A percentile compares a stretch with the other conserved stretches of the same genome.
Evolutionary conservation across 805 yeast genomes (phyloP).

Genomic region (Metschnikowia colocasiae): DNA sequence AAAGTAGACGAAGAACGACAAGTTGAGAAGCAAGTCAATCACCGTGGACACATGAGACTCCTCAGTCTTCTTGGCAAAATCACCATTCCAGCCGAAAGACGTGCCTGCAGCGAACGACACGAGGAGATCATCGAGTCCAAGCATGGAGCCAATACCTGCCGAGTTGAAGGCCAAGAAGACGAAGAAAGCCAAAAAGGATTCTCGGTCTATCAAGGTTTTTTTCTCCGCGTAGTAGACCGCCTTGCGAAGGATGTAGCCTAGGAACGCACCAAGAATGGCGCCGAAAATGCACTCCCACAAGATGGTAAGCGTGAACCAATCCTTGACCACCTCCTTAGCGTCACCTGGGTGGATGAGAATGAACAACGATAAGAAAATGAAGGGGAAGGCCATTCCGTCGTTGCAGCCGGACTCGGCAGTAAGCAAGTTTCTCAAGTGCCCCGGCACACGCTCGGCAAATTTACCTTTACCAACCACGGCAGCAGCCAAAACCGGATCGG

Average conservation of each 20-base stretch:
- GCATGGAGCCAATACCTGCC: constrained; percentile 83
- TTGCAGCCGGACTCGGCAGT: constrained; percentile 89
- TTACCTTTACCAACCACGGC: constrained; percentile 94
- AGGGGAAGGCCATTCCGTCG: constrained; percentile 96
- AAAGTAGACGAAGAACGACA: constrained; percentile 83
- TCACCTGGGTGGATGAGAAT: constrained; percentile 64
- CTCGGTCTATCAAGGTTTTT: constrained; percentile 72
- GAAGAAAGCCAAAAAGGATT: constrained; percentile 82
- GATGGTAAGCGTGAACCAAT: constrained; percentile 75
- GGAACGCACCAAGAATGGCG: constrained; percentile 61
- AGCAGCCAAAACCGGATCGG: constrained; percentile 93
- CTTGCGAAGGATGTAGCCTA: constrained; percentile 71
- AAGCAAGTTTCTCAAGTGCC: constrained; percentile 79
- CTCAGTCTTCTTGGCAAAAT: constrained; percentile 78
- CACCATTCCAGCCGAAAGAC: constrained; percentile 91
- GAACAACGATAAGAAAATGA: constrained; percentile 67
- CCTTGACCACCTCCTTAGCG: constrained; percentile 64
- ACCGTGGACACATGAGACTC: constrained; percentile 86
- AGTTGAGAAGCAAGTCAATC: constrained; percentile 78
- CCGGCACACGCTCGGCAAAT: constrained; percentile 87
- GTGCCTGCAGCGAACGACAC: constrained; percentile 93
- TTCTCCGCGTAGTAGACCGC: constrained; percentile 71
- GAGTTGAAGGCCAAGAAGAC: constrained; percentile 77
- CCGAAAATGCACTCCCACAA: constrained; percentile 84
- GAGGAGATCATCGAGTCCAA: constrained; percentile 85